Base-by-base conservation (phyloP, 352 stramenopile genomes). In the Globisporangium nunn region DNA sequence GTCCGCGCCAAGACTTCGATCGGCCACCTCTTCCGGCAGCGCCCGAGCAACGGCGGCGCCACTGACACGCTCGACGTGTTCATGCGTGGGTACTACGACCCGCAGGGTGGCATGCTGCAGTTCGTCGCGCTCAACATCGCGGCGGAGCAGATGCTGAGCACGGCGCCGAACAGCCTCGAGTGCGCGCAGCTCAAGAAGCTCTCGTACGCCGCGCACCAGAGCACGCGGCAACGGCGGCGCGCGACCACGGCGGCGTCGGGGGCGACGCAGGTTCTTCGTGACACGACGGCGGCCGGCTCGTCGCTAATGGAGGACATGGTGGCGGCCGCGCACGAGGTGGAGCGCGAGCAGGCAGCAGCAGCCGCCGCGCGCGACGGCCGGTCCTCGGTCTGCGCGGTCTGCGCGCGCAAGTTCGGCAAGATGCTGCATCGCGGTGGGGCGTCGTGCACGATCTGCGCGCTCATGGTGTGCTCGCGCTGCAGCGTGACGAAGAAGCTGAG, bases 101-200 rank as follows among this genome's bases (percentile, higher is more conserved):
- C 79, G 10, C 64, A 62, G 18, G 76, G 79, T 17, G 74, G 68
- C 30, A 73, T 68, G 15, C 73, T 73, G 28, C 75, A 87, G 50
- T 70, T 73, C 17, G 41, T 75, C 18, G 66, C 69, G 17, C 65
- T 85, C 44, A 67, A 63, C 14, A 41, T 89, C 35, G 79, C 67
- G 1, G 68, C 77, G 1, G 73, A 87, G 31, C 66, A 74, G 29
- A 64, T 81, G 50, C 49, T 81, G 30, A 63, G 62, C 8, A 76
- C 68, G 4, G 66, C 74, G 11, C 72, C 74, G 29, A 75, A 62
- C 44, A 62, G 59, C 41, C 40, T 78, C 62, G 57, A 89, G 68
- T 80, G 71, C 52, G 74, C 76, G 7, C 72, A 80, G 65, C 83
- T 89, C 69, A 87, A 87, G 64, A 89, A 89, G 56, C 61, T 89